phyloP scores from a whole-genome alignment of 164 flowering plant genomes.

The Vitis cinerea region DNA sequence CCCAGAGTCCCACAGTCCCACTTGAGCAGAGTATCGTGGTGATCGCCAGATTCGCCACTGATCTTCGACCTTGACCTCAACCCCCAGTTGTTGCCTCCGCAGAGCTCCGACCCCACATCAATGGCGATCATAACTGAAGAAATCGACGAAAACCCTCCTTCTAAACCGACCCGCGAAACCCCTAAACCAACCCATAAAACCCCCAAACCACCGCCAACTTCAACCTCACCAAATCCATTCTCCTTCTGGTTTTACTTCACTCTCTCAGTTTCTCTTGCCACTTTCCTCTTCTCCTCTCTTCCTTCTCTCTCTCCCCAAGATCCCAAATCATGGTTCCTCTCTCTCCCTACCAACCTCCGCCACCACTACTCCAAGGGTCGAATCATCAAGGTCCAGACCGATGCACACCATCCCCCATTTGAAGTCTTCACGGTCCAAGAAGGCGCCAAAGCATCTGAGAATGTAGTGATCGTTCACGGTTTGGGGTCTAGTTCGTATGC shows the following conservation, averaged over 20 bases:
- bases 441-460: constrained; percentile 45
- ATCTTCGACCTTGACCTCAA: too few relatives aligned
- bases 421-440: constrained; percentile 64
- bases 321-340: constrained; percentile 78
- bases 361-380: constrained; percentile 77
- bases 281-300: constrained; percentile 41
- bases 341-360: constrained; percentile 54
- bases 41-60: too few relatives aligned
- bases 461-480: constrained; percentile 73
- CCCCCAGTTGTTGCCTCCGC: neutral
- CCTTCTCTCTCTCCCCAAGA: constrained; percentile 48
- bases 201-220: constrained; percentile 19
- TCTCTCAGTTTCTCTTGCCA: constrained; percentile 53
- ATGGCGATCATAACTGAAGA: constrained; percentile 77
- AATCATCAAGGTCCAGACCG: constrained; percentile 58
- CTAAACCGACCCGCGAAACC: constrained; percentile 17
- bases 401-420: constrained; percentile 41
- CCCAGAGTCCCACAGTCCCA: too few relatives aligned
- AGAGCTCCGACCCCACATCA: constrained; percentile 11
- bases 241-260: constrained; percentile 85
- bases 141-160: constrained; percentile 17
- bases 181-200: constrained; percentile 13
- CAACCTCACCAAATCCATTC: constrained; percentile 42
- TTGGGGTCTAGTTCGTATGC: constrained; percentile 74
- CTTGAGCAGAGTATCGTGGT: too few relatives aligned